Base-by-base conservation (phyloP, 441 rosid species). In the Codiaeum variegatum region DNA sequence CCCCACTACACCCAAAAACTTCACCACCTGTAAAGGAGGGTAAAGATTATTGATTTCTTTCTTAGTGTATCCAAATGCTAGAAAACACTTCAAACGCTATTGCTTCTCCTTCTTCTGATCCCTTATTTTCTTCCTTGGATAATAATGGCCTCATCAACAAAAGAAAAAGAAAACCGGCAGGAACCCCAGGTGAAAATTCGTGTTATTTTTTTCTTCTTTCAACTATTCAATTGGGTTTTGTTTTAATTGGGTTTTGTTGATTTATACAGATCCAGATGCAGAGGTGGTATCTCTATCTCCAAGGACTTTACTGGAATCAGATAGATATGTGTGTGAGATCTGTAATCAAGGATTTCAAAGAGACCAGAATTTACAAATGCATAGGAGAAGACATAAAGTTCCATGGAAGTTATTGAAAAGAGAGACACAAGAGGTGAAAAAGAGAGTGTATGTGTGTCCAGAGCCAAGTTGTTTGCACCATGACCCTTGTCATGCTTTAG, bases 151-250 rank as follows among this genome's bases (percentile, higher is more conserved):
- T 79, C 85, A 68, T 82, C 78, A 84, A 79, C 69, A 89, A 87
- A 77, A 87, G 92, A 69, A 91, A 87, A 86, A 83, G 98, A 73
- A 87, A 89, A 75, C 96, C 98, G 40, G 98, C 97, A 12, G 98
- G 98, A 66, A 90, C 97, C 24, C 98, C 98, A 82, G 97, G 98
- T n/a, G n/a, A n/a, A n/a, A n/a, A n/a, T n/a, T n/a, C n/a, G n/a
- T n/a, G n/a, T n/a, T n/a, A n/a, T n/a, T n/a, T n/a, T n/a, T n/a
- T n/a, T n/a, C n/a, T n/a, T n/a, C n/a, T n/a, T n/a, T n/a, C n/a
- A n/a, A n/a, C 18, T 40, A 40, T 40, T 40, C 15, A 55, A 23
- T 34, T 56, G 58, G 58, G 28, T 21, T 62, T 44, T 34, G 16
- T 40, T 29, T 0, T 62, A 61, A 44, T 16, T 74, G 5, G 10